Evolutionary conservation across 352 stramenopile genomes (phyloP), one percentile per base, ranked within the genome.

Genomic region (Phytophthora vignae): DNA sequence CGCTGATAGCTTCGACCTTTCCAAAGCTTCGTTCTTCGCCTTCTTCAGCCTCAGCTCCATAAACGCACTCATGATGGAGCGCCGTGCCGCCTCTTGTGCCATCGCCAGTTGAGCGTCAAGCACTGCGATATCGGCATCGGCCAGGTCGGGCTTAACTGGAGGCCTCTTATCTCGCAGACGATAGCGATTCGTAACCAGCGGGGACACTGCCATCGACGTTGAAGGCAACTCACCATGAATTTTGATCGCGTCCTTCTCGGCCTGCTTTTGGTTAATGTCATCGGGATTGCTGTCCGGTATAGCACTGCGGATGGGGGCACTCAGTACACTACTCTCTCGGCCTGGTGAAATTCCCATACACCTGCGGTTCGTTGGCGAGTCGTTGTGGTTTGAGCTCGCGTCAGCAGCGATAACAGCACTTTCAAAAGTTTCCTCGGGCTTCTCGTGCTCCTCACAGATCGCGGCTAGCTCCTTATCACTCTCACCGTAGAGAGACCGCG

Each of bases 1-100:
- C 7, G 79, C 81, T n/a, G 73, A 67, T n/a, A 82, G 55, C 57
- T 90, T 87, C 64, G 78, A 79, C 10, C 79, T 75, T 63, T 86
- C 75, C 42, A 90, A 58, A 38, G 62, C 59, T 25, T 69, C 63
- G 15, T 70, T 73, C 25, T 66, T 76, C 10, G 60, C 44, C 42
- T 69, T 64, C 40, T 70, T 78, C 14, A 65, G 22, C 38, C 75
- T 74, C 8, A 81, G 25, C 11, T 74, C 67, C 17, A 56, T 50
- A 57, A 84, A 67, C 10, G 74, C 74, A 58, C 59, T 22, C 71
- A 85, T 55, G 17, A 83, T 62, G 5, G 71, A 77, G 27, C 76
- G 69, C 9, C 77, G 78, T 27, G 83, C 67, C 0, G 71, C 46
- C 21, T 79, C 71, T 17, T 90, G 82, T 8, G 82, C 74, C 33